A percentile compares a stretch with the other conserved stretches of the same genome.
Conservation (phyloP, 805 yeast genomes). For the Starmerella etchellsii region DNA sequence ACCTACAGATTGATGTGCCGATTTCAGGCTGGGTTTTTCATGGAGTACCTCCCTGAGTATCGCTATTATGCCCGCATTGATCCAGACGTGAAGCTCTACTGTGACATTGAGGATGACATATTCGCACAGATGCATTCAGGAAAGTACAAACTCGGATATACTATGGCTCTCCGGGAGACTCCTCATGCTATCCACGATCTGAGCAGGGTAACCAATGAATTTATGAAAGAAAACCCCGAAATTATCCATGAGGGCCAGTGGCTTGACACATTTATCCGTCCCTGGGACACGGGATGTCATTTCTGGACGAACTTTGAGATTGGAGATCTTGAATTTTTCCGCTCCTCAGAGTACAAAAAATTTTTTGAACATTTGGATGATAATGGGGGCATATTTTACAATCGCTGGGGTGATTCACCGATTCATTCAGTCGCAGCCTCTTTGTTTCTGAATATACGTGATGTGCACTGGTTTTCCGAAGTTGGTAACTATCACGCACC, state of each 20-base stretch:
- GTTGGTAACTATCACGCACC: conserved; percentile 66
- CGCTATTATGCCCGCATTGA: conserved; percentile 98
- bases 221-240: conserved; percentile 36
- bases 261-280: conserved; percentile 49
- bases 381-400: conserved; percentile 73
- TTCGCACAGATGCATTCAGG: conserved; percentile 60
- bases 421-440: conserved; percentile 81
- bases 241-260: conserved; percentile 45
- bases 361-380: conserved; percentile 59
- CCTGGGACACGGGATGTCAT: conserved; percentile 63
- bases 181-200: conserved; percentile 71
- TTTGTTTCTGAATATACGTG: conserved; percentile 50
- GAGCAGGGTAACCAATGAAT: conserved; percentile 42
- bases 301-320: conserved; percentile 93
- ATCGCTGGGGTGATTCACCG: conserved; percentile 98
- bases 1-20: conserved; percentile 93
- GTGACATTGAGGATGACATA: conserved; percentile 89
- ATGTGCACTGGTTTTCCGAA: conserved; percentile 83
- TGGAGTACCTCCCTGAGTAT: conserved; percentile 55
- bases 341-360: conserved; percentile 46
- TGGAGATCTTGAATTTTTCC: conserved; percentile 67
- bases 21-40: conserved; percentile 75
- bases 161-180: conserved; percentile 64
- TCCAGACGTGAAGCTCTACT: conserved; percentile 78
- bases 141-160: conserved; percentile 74